Evolutionary conservation across 176 grass and related monocot species (phyloP), one percentile per base, ranked within the genome.

Genomic region (Metroxylon sagu): DNA sequence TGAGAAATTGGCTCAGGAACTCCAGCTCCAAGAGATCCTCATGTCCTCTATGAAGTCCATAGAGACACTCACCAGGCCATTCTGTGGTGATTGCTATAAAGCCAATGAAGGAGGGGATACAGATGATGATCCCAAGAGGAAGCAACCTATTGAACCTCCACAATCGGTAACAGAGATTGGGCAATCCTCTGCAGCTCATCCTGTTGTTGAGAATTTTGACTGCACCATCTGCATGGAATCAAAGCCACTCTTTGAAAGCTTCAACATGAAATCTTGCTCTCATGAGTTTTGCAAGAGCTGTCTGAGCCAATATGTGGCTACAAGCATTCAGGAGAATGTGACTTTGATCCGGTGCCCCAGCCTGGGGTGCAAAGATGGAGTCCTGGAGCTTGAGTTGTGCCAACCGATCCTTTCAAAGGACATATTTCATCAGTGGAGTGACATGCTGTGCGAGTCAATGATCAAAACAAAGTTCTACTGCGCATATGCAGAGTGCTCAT

Each of bases 141-240:
- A 35, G 31, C 31, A 35, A 35, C 31, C 31, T 35, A 35, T 35
- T 5, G 31, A 35, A 35, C 31, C 4, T 35, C 6, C 31, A 10
- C 6, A 1, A 1, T 35, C 5, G 8, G 31, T 35, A 35, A 35
- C 0, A 35, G 31, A 35, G 31, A 35, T 35, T 2, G 31, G 31
- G 31, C 31, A 35, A 35, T 35, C 31, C 31, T 35, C 31, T 7
- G 8, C 6, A 35, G 31, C 31, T 35, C 5, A 5, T 8, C 31
- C 31, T 7, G 6, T 10, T 8, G 31, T 35, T 7, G 31, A 35
- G 31, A 7, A 35, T 7, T 35, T 35, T 7, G 31, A 35, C 31
- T 35, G 65, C 65, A 21, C 4, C 65, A 68, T 68, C 65, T 68
- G 65, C 52, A 68, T 68, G 65, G 65, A 68, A 14, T 35, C n/a